Conservation (phyloP, 225 moss, liverwort and hornwort species). For the Polytrichum commune region DNA sequence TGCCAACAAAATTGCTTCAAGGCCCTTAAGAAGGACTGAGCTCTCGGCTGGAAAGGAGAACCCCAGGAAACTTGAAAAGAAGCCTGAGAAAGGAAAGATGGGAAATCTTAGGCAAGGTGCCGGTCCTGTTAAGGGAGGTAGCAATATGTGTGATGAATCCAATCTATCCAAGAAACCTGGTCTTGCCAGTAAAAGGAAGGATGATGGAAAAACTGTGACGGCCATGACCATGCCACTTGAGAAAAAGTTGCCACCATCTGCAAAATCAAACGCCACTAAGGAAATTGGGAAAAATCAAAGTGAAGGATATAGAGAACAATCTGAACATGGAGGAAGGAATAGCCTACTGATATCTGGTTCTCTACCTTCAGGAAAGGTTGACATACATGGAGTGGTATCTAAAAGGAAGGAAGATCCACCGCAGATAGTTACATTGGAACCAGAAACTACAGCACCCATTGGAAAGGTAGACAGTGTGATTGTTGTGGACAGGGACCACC, state of each 20-base stretch:
- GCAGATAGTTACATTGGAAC: neutral
- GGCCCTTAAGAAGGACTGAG: neutral
- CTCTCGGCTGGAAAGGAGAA: conserved; percentile 2
- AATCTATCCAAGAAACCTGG: too few relatives aligned
- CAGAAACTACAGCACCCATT: neutral
- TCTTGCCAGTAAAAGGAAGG: conserved; percentile 5
- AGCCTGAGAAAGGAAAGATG: neutral
- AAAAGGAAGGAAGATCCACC: neutral
- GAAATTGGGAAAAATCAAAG: neutral
- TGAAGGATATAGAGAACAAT: conserved; percentile 1
- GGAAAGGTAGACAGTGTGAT: neutral
- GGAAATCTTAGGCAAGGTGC: neutral
- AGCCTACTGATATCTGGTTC: neutral
- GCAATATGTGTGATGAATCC: too few relatives aligned
- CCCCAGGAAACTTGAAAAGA: neutral
- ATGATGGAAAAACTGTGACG: neutral
- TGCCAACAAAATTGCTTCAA: neutral
- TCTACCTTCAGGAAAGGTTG: neutral
- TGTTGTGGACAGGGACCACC: neutral
- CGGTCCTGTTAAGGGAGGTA: neutral
- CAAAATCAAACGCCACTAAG: neutral
- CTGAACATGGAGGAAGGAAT: neutral
- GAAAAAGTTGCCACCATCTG: neutral
- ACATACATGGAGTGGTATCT: neutral
- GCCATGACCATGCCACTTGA: neutral